A percentile compares a stretch with the other conserved stretches of the same genome.
These are phyloP conservation scores for Lanzia echinophila DNA, from an alignment of 2,329 filamentous ascomycete genomes.

Conservation along the genomic window DNA sequence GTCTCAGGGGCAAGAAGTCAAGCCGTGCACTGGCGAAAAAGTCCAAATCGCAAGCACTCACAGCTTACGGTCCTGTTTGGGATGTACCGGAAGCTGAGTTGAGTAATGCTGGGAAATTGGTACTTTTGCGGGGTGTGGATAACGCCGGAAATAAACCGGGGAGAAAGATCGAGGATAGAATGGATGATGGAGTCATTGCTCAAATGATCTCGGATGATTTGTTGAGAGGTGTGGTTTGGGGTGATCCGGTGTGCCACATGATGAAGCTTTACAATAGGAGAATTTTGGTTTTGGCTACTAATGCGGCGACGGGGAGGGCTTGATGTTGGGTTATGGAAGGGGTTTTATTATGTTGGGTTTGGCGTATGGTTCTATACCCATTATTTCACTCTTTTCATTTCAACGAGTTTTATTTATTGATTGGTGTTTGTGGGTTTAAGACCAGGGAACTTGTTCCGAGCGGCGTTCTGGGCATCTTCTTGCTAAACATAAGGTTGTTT, in stretches of 20 bases:
- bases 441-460: no score
- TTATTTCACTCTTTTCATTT: no score
- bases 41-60: constrained; percentile 14
- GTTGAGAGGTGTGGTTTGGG: constrained; percentile 67
- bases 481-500: no score
- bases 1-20: constrained; percentile 14
- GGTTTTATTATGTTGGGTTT: no score
- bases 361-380: no score
- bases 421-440: no score
- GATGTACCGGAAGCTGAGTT: constrained; percentile 58
- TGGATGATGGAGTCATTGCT: constrained; percentile 59
- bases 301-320: constrained; percentile 48
- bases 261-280: constrained; percentile 72
- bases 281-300: constrained; percentile 64
- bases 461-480: no score
- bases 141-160: constrained; percentile 30
- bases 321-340: constrained; percentile 7
- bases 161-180: constrained; percentile 42
- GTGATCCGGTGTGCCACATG: constrained; percentile 71
- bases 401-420: no score
- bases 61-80: constrained; percentile 46
- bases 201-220: constrained; percentile 62
- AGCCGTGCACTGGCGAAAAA: constrained; percentile 14
- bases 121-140: constrained; percentile 55
- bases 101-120: constrained; percentile 62